These are phyloP conservation scores for Coemansia sp. DNA, from an alignment of 192 early-diverging fungal genomes.

Conservation along the genomic window DNA sequence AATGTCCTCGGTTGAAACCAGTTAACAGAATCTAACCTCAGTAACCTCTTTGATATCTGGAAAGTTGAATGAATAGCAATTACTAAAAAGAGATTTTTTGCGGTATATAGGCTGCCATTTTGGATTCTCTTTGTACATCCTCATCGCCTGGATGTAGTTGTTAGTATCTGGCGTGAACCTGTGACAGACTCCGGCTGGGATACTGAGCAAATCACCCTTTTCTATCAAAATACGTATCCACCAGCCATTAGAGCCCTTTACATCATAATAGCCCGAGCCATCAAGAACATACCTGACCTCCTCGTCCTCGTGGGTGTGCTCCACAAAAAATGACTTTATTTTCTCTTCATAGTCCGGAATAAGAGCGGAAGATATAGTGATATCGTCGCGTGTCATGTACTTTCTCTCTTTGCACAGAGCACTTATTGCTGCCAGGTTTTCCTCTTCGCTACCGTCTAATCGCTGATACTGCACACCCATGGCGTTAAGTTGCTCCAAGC, in stretches of 20 bases:
- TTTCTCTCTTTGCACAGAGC: constrained; percentile 67
- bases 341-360: constrained; percentile 90
- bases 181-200: constrained; percentile 96
- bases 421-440: constrained; percentile 66
- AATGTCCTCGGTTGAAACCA: too few relatives aligned
- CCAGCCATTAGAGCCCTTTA: constrained; percentile 58
- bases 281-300: constrained; percentile 92
- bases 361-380: constrained; percentile 74
- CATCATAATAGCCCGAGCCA: constrained; percentile 90
- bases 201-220: constrained; percentile 78
- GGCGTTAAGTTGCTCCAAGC: constrained; percentile 62
- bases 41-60: too few relatives aligned
- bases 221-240: constrained; percentile 88
- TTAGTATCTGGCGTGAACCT: constrained; percentile 87
- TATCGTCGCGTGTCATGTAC: constrained; percentile 93
- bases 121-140: constrained; percentile 79
- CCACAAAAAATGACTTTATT: constrained; percentile 89
- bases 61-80: too few relatives aligned
- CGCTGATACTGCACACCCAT: constrained; percentile 78
- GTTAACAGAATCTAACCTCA: too few relatives aligned
- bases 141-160: constrained; percentile 87
- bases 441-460: constrained; percentile 54
- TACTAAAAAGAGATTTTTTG: neutral
- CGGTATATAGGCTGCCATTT: constrained; percentile 81
- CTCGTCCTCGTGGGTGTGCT: constrained; percentile 97